Percentiles rank a stretch among this genome's conserved stretches.
Evolutionary conservation across 805 yeast genomes (phyloP).

Genomic region (Tetrapisispora namnaoensis): DNA sequence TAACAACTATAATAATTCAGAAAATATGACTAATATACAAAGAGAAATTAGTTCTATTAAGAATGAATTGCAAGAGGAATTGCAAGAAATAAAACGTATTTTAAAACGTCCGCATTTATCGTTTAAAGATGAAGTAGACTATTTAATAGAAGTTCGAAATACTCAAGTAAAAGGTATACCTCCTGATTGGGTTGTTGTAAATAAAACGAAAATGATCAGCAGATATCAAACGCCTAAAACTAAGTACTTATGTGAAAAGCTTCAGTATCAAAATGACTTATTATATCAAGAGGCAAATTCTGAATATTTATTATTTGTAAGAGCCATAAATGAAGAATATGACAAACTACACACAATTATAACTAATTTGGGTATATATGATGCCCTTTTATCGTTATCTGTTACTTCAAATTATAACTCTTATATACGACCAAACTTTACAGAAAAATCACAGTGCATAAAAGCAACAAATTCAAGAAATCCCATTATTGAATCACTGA

Average conservation of each 20-base stretch:
- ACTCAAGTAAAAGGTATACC: constrained; percentile 53
- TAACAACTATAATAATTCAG: constrained; percentile 31
- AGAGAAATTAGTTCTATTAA: constrained; percentile 37
- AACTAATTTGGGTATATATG: constrained; percentile 43
- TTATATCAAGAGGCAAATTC: constrained; percentile 18
- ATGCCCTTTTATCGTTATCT: constrained; percentile 58
- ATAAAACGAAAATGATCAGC: constrained; percentile 56
- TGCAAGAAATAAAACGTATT: constrained; percentile 35
- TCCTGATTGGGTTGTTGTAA: constrained; percentile 64
- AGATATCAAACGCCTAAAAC: constrained; percentile 63
- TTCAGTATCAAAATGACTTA: constrained; percentile 54
- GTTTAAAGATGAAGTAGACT: constrained; percentile 57
- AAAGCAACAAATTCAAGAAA: constrained; percentile 50
- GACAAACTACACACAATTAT: constrained; percentile 36
- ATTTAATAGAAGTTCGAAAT: constrained; percentile 66
- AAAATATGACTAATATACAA: constrained; percentile 31
- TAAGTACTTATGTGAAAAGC: constrained; percentile 38
- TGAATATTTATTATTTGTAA: constrained; percentile 29
- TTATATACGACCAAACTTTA: constrained; percentile 44
- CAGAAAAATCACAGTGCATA: constrained; percentile 36
- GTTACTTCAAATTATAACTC: constrained; percentile 43
- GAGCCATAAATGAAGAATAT: constrained; percentile 31
- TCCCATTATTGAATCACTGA: constrained; percentile 51
- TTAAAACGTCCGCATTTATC: constrained; percentile 49
- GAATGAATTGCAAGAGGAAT: constrained; percentile 40